Evolutionary conservation across 2,329 filamentous ascomycete genomes (phyloP).

Genomic region (Fusarium vanettenii): DNA sequence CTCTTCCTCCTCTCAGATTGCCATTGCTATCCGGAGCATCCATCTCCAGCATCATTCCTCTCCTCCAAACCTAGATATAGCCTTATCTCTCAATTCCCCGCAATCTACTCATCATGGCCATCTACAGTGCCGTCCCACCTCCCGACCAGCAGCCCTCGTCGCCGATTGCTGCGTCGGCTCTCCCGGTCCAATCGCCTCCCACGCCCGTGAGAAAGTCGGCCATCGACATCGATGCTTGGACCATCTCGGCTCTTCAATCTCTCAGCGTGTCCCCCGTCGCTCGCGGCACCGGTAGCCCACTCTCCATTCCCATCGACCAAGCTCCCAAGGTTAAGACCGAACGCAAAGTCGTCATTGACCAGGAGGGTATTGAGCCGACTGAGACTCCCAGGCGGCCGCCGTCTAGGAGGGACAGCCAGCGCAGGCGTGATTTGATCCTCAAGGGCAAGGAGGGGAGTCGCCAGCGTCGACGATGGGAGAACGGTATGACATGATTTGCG

Average conservation of each 20-base stretch:
- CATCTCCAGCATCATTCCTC: neutral
- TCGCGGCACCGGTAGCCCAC: conserved; percentile 70
- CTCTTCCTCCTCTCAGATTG: neutral
- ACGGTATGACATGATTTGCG: conserved; percentile 67
- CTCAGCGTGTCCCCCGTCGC: conserved; percentile 66
- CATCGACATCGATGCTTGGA: conserved; percentile 76
- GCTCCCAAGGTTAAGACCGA: conserved; percentile 31
- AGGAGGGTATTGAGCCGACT: conserved; percentile 39
- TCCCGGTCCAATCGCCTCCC: conserved; percentile 34
- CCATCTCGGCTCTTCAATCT: conserved; percentile 66
- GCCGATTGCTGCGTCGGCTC: conserved; percentile 31
- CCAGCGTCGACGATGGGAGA: conserved; percentile 92
- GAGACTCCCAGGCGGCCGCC: conserved; percentile 56
- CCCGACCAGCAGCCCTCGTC: conserved; percentile 48
- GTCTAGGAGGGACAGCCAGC: conserved; percentile 65
- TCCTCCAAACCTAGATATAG: neutral
- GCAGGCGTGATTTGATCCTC: conserved; percentile 77
- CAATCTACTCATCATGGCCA: conserved; percentile 55
- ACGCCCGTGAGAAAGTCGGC: conserved; percentile 41
- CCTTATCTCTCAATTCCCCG: conserved; percentile 3
- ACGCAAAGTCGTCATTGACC: conserved; percentile 36
- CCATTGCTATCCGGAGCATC: neutral
- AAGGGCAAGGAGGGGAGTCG: conserved; percentile 93
- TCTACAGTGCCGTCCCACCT: conserved; percentile 65
- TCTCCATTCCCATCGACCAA: conserved; percentile 83